These are phyloP conservation scores for Saccharomycopsis olivae DNA, from an alignment of 805 yeast species.

Conservation along the genomic window DNA sequence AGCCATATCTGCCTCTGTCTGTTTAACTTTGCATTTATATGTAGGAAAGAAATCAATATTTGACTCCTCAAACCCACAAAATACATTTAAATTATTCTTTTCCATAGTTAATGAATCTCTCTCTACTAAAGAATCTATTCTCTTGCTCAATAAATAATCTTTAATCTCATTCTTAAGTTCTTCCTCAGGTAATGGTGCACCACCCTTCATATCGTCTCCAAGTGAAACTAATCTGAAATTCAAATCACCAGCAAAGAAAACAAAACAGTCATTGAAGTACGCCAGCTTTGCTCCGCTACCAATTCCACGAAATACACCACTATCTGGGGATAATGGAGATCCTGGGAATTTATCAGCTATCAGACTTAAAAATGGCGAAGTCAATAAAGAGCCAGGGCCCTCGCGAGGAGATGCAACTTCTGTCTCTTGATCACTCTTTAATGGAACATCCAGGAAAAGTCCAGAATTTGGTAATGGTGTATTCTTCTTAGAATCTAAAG, in stretches of 20 bases:
- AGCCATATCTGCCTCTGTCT: background rate
- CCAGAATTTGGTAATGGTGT: no score
- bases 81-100: slow-evolving; percentile 25
- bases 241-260: slow-evolving; percentile 42
- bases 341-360: background rate
- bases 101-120: slow-evolving; percentile 35
- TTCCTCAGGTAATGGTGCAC: background rate
- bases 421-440: background rate
- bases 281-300: background rate
- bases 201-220: background rate
- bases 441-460: background rate
- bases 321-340: background rate
- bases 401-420: background rate
- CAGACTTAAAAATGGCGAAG: slow-evolving; percentile 7
- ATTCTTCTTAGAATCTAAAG: background rate
- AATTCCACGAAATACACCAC: background rate
- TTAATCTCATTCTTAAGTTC: slow-evolving; percentile 17
- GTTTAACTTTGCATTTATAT: slow-evolving; percentile 29
- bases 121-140: slow-evolving; percentile 27
- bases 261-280: slow-evolving; percentile 20
- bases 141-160: slow-evolving; percentile 23
- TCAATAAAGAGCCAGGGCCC: slow-evolving; percentile 2
- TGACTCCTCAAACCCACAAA: slow-evolving; percentile 39
- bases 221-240: slow-evolving; percentile 34
- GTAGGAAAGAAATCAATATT: slow-evolving; percentile 42